Evolutionary conservation across 768 basidiomycete genomes (phyloP).

Genomic region (Tubosaeta brunneosetosa): DNA sequence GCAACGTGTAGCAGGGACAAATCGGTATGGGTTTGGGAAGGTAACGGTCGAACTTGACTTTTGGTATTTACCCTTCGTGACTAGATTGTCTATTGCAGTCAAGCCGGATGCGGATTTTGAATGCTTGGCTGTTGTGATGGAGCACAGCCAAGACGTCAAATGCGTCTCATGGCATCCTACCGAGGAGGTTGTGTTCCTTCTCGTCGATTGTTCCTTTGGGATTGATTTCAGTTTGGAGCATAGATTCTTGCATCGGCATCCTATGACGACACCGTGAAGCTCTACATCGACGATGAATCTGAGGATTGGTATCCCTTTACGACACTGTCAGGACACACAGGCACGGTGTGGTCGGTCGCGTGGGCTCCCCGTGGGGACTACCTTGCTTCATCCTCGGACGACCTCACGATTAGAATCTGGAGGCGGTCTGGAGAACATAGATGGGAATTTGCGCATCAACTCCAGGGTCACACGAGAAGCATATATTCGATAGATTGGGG

Average conservation of each 20-base stretch:
- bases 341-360: conserved; percentile 89
- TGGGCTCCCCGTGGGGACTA: conserved; percentile 76
- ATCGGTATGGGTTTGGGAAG: conserved; percentile 99
- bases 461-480: conserved; percentile 65
- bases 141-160: conserved; percentile 96
- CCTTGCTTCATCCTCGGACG: conserved; percentile 85
- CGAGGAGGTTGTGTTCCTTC: conserved; percentile 66
- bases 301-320: conserved; percentile 92
- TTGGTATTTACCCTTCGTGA: conserved; percentile 1
- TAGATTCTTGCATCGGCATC: conserved; percentile 95
- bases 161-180: conserved; percentile 91
- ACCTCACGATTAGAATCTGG: conserved; percentile 83
- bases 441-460: conserved; percentile 58
- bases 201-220: background rate
- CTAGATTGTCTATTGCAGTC: conserved; percentile 39
- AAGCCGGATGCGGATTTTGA: conserved; percentile 93
- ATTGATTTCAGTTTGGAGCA: conserved; percentile 17
- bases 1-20: conserved; percentile 96
- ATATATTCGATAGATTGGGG: conserved; percentile 84
- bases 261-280: conserved; percentile 93
- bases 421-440: conserved; percentile 54
- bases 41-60: conserved; percentile 35
- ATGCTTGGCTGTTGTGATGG: conserved; percentile 93
- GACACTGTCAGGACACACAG: conserved; percentile 75
- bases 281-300: conserved; percentile 88